phyloP scores from a whole-genome alignment of 176 grass and related monocot species.

The Dendrocalamus sinicus region DNA sequence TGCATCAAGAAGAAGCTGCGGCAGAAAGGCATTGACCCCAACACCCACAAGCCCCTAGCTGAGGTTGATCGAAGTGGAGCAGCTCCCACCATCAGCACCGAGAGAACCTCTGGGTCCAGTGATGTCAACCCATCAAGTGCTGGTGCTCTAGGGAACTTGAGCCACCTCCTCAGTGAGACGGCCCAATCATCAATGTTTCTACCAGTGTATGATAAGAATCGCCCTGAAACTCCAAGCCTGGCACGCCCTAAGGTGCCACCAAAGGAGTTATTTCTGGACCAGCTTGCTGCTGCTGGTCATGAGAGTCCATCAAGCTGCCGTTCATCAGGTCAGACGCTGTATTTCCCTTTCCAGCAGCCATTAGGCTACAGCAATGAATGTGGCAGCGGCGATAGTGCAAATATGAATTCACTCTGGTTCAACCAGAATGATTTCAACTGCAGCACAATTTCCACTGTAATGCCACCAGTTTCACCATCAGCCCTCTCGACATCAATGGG shows the following conservation, averaged over 20 bases:
- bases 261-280: constrained; percentile 60
- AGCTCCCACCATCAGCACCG: constrained; percentile 50
- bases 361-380: constrained; percentile 52
- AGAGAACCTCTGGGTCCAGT: constrained; percentile 66
- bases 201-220: constrained; percentile 47
- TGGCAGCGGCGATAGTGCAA: constrained; percentile 42
- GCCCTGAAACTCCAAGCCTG: constrained; percentile 47
- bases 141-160: constrained; percentile 52
- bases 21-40: constrained; percentile 77
- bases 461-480: constrained; percentile 60
- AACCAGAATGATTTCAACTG: constrained; percentile 66
- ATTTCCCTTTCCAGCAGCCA: constrained; percentile 65
- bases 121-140: constrained; percentile 52
- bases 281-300: constrained; percentile 46
- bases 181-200: constrained; percentile 62
- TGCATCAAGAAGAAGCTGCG: constrained; percentile 78
- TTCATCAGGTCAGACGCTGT: constrained; percentile 42
- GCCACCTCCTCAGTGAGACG: constrained; percentile 59
- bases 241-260: constrained; percentile 53
- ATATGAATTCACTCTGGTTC: constrained; percentile 62
- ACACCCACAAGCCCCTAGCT: constrained; percentile 71
- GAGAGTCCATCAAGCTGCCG: constrained; percentile 59
- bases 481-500: constrained; percentile 58
- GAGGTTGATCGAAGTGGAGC: constrained; percentile 48
- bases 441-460: constrained; percentile 60